Percentiles rank a stretch among this genome's conserved stretches.
Conservation (phyloP, 2,329 filamentous ascomycete species). For the Coniochaeta hoffmannii region DNA sequence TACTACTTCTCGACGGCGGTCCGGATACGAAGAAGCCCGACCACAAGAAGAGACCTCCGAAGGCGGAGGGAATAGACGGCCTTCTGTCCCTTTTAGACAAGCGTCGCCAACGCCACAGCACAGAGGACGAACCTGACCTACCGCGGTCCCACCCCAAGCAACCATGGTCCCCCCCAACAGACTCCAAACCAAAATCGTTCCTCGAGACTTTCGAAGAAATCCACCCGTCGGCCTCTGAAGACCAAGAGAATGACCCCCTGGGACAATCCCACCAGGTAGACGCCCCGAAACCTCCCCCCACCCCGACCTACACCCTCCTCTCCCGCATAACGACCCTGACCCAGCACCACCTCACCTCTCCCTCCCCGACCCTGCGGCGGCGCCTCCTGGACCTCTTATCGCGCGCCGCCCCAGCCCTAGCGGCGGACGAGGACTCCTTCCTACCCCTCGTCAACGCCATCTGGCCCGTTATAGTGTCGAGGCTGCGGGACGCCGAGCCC, state of each 20-base stretch:
- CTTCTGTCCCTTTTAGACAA: conserved; percentile 56
- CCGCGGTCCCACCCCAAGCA: conserved; percentile 24
- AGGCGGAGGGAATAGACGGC: conserved; percentile 30
- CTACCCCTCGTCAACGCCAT: conserved; percentile 83
- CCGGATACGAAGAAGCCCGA: conserved; percentile 25
- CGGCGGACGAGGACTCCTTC: conserved; percentile 72
- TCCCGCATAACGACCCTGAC: conserved; percentile 75
- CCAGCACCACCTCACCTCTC: conserved; percentile 84
- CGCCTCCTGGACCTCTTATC: conserved; percentile 71
- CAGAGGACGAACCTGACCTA: conserved; percentile 22
- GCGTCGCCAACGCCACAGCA: conserved; percentile 30
- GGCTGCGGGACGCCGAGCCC: conserved; percentile 58
- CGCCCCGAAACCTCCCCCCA: conserved; percentile 53
- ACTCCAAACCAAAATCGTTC: conserved; percentile 23
- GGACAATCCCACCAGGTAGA: conserved; percentile 22
- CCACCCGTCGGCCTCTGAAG: conserved; percentile 8
- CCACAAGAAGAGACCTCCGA: conserved; percentile 32
- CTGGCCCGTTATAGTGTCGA: conserved; percentile 74
- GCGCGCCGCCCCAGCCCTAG: conserved; percentile 64
- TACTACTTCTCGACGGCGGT: conserved; percentile 35
- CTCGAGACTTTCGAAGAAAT: conserved; percentile 20
- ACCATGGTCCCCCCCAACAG: conserved; percentile 20
- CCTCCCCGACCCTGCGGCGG: conserved; percentile 69
- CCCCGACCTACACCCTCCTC: conserved; percentile 74
- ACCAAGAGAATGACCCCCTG: conserved; percentile 26